Base-by-base conservation (phyloP, 495 filamentous ascomycete genomes). In the Penicillium taxi region DNA sequence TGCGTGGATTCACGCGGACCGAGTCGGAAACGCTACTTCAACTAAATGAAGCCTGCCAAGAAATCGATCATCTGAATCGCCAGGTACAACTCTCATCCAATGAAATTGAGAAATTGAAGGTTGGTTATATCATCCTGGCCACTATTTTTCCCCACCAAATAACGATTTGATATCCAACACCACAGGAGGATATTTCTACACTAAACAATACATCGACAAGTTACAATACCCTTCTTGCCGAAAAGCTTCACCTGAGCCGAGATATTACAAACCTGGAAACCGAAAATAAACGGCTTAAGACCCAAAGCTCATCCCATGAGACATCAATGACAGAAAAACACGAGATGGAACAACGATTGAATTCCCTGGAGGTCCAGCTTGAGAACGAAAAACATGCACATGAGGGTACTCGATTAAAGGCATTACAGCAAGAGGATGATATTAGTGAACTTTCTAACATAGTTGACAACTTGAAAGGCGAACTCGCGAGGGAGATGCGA, bases 271-370 rank as follows among this genome's bases (percentile, higher is more conserved):
- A 66, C 16, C 48, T 90, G 28, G 82, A 81, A 47, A 78, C 81
- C 22, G 88, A 94, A 52, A 44, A 93, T 6, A 85, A 94, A 35
- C 80, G 86, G 49, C 66, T 94, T 9, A 72, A 75, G 41, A 72
- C 78, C 2, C 84, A 94, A 55, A 70, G 75, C 15, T 61, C 70
- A 11, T 74, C 76, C 16, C 69, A 84, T 26, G 79, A 86, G 45
- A 66, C 69, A 5, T 56, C 81, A 5, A 64, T 88, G 17, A 64
- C 80, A 2, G 84, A 89, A 48, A 94, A 91, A 45, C 58, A 86
- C 12, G 72, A 78, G 11, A 57, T 95, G 9, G 77, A 88, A 48
- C 73, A 82, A 18, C 80, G 86, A 55, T 53, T 94, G 24, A 81
- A 67, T 49, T 75, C 79, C 4, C 50, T 90, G 3, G 81, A 94